phyloP scores from a whole-genome alignment of 257 asterid species.

The Salvia splendens region DNA sequence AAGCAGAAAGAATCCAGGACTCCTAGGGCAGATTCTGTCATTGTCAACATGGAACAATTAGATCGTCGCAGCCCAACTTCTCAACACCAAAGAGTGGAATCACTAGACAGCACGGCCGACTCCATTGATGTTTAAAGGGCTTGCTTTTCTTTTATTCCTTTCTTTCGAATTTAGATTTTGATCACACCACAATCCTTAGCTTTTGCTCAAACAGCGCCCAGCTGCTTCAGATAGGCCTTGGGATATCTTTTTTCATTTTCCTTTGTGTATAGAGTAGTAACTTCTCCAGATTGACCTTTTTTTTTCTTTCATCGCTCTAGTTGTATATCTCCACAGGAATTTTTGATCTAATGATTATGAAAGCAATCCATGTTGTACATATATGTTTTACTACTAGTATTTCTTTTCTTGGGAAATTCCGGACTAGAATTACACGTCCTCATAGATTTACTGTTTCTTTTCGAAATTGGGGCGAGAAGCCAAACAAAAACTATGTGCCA shows the following conservation, averaged over 20 bases:
- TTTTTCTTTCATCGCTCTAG: slow-evolving; percentile 1
- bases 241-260: slow-evolving; percentile 21
- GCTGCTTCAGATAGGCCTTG: slow-evolving; percentile 31
- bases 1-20: slow-evolving; percentile 44
- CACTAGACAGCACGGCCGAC: slow-evolving; percentile 66
- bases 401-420: background rate
- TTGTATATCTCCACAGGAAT: slow-evolving; percentile 28
- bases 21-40: slow-evolving; percentile 51
- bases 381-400: no score
- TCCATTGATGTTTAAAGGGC: slow-evolving; percentile 56
- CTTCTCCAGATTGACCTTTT: background rate
- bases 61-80: slow-evolving; percentile 42
- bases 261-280: slow-evolving; percentile 34
- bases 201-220: slow-evolving; percentile 15
- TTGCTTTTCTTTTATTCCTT: background rate
- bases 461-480: background rate
- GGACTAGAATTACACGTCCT: background rate
- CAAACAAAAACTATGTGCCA: background rate
- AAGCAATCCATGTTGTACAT: slow-evolving; percentile 18
- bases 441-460: background rate
- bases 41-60: slow-evolving; percentile 47
- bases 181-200: slow-evolving; percentile 38
- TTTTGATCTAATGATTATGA: slow-evolving; percentile 9
- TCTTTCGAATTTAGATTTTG: slow-evolving; percentile 21
- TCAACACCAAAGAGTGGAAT: slow-evolving; percentile 61